phyloP scores from a whole-genome alignment of 2,329 filamentous ascomycete species.

The Macrophomina tecta region DNA sequence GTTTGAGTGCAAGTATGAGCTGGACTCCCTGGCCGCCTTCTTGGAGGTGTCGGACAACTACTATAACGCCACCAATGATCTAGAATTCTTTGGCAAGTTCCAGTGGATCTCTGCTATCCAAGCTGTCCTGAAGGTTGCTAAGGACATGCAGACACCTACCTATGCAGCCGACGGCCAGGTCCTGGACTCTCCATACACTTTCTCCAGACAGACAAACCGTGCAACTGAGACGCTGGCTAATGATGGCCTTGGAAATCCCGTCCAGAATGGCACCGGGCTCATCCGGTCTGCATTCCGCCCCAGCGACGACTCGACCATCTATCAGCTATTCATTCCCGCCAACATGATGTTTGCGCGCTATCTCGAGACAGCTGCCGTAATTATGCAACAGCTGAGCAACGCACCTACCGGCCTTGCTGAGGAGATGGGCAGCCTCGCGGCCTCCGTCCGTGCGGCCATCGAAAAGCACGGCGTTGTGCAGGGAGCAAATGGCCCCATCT shows the following conservation, averaged over 20 bases:
- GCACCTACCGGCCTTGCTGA: conserved; percentile 57
- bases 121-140: conserved; percentile 51
- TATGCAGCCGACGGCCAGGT: conserved; percentile 55
- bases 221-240: conserved; percentile 60
- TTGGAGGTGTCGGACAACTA: conserved; percentile 57
- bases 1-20: conserved; percentile 62
- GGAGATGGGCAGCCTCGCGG: conserved; percentile 63
- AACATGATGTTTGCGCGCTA: conserved; percentile 77
- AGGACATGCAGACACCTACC: conserved; percentile 55
- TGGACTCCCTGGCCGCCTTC: conserved; percentile 60
- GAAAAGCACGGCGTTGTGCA: conserved; percentile 50
- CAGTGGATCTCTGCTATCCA: conserved; percentile 55
- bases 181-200: conserved; percentile 52
- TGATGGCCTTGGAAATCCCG: conserved; percentile 57
- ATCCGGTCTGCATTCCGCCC: conserved; percentile 58
- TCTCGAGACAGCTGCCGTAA: conserved; percentile 59
- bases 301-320: conserved; percentile 58
- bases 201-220: conserved; percentile 49
- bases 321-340: conserved; percentile 55
- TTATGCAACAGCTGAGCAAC: conserved; percentile 59
- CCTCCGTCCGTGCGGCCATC: conserved; percentile 52
- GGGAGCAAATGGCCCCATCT: conserved; percentile 45
- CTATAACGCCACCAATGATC: conserved; percentile 56
- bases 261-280: conserved; percentile 55
- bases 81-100: conserved; percentile 55